phyloP scores from a whole-genome alignment of 2,329 filamentous ascomycete species.

The Fusarium nygamai region DNA sequence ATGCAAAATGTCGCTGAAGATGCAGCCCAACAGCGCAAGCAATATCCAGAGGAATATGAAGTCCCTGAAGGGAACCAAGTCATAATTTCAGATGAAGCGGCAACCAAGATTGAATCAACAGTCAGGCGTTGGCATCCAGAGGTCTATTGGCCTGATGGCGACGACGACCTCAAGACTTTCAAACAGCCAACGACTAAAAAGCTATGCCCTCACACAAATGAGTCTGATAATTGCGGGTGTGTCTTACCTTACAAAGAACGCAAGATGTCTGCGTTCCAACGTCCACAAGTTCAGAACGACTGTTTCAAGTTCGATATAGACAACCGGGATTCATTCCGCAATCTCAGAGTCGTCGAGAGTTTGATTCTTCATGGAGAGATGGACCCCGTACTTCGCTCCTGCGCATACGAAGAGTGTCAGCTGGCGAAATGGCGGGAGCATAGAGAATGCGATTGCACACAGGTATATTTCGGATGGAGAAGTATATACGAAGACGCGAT shows the following conservation, averaged over 20 bases:
- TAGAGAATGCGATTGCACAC: background rate
- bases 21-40: background rate
- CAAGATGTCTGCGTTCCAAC: slow-evolving; percentile 3
- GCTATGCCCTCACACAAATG: background rate
- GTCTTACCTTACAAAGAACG: background rate
- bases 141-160: accelerated
- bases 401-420: background rate
- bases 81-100: background rate
- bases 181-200: background rate
- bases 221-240: background rate
- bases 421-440: background rate
- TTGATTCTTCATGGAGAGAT: slow-evolving; percentile 5
- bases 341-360: slow-evolving; percentile 3
- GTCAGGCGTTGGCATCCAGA: background rate
- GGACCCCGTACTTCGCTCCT: background rate
- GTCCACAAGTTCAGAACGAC: background rate
- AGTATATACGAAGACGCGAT: background rate
- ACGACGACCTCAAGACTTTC: background rate
- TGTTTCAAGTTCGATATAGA: background rate
- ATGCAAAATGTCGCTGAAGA: background rate
- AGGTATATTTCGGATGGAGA: background rate
- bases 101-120: background rate
- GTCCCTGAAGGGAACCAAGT: background rate
- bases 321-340: background rate
- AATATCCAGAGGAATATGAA: background rate